phyloP scores from a whole-genome alignment of 257 asterid species.

The Salvia hispanica region DNA sequence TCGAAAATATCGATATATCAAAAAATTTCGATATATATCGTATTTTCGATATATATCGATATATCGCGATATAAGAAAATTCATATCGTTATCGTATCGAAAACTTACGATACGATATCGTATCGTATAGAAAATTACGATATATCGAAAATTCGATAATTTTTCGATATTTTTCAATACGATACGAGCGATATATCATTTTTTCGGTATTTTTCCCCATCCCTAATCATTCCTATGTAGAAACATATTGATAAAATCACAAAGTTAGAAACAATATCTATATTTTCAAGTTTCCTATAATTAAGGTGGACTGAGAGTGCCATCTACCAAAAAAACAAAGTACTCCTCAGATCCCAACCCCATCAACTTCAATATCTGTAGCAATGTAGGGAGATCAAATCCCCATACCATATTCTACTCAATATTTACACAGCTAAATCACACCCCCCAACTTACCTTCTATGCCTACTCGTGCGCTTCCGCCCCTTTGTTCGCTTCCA shows the following conservation, averaged over 20 bases:
- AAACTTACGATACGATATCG: too few relatives aligned
- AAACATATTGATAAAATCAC: constrained; percentile 19
- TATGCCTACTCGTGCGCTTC: constrained; percentile 42
- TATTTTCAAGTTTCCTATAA: constrained; percentile 29
- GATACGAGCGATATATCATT: too few relatives aligned
- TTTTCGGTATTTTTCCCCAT: too few relatives aligned
- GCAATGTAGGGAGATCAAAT: neutral
- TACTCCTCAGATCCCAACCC: constrained; percentile 35
- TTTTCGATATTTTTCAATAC: too few relatives aligned
- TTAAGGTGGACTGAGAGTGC: constrained; percentile 35
- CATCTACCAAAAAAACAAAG: constrained; percentile 42
- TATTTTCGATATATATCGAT: too few relatives aligned
- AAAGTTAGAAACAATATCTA: constrained; percentile 3
- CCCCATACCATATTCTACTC: constrained; percentile 29
- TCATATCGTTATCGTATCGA: too few relatives aligned
- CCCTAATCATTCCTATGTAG: too few relatives aligned
- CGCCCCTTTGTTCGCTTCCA: constrained; percentile 59
- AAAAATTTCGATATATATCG: too few relatives aligned
- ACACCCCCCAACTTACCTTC: constrained; percentile 32
- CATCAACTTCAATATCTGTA: constrained; percentile 15
- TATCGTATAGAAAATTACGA: too few relatives aligned
- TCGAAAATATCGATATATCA: too few relatives aligned
- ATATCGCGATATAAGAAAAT: too few relatives aligned
- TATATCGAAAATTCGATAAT: too few relatives aligned
- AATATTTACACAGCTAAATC: constrained; percentile 39